Conservation (phyloP, 345 rosid genomes). For the Tarenaya hassleriana region DNA sequence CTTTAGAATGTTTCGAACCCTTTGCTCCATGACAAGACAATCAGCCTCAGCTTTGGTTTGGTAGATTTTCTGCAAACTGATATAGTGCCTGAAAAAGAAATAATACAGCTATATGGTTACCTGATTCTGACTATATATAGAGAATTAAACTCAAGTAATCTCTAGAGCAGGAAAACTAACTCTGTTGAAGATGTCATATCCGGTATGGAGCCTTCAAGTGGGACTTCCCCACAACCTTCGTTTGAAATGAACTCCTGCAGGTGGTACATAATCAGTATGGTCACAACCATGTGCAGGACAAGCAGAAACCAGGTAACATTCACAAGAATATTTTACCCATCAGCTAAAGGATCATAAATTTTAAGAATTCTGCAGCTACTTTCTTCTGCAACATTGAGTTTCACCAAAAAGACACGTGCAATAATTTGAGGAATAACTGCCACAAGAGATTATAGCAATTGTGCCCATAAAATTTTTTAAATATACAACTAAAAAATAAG, state of each 20-base stretch:
- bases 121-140: constrained; percentile 12
- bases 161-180: constrained; percentile 39
- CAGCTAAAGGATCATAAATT: too few relatives aligned
- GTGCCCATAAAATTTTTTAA: too few relatives aligned
- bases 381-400: too few relatives aligned
- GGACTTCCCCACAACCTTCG: constrained; percentile 90
- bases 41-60: constrained; percentile 92
- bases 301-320: too few relatives aligned
- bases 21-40: constrained; percentile 62
- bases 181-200: constrained; percentile 99
- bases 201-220: constrained; percentile 97
- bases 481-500: too few relatives aligned
- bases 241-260: constrained; percentile 72
- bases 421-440: too few relatives aligned
- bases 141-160: constrained; percentile 4
- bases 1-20: constrained; percentile 53
- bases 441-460: too few relatives aligned
- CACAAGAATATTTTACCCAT: too few relatives aligned
- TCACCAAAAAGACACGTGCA: too few relatives aligned
- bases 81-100: constrained; percentile 59
- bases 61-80: constrained; percentile 80
- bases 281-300: background rate
- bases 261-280: background rate
- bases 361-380: too few relatives aligned
- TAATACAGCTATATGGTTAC: constrained; percentile 12